phyloP scores from a whole-genome alignment of 225 moss, liverwort and hornwort genomes.

The Neckera pumila region DNA sequence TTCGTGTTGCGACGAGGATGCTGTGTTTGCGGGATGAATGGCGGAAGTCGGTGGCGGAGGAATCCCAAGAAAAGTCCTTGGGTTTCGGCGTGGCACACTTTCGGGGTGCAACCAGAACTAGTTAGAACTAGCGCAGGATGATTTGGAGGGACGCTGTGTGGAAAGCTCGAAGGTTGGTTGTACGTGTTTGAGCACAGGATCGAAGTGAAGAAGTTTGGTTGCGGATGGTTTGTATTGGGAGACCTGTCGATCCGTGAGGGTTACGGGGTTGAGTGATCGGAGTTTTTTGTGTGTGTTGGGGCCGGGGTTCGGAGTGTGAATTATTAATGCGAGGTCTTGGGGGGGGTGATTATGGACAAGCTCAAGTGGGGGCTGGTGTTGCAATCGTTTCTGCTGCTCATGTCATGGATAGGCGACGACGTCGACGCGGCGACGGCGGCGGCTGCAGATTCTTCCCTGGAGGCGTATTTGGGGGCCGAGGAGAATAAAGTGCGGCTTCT shows the following conservation, averaged over 20 bases:
- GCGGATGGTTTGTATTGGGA: not conserved
- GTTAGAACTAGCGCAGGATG: not conserved
- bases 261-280: not conserved
- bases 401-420: constrained; percentile 20
- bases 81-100: not conserved
- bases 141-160: no score
- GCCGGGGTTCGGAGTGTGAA: not conserved
- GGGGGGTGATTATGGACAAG: constrained; percentile 10
- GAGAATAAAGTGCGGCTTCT: constrained; percentile 38
- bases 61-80: not conserved
- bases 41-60: constrained; percentile 11
- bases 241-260: not conserved
- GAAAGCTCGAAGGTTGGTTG: not conserved
- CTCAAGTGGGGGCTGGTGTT: constrained; percentile 24
- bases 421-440: not conserved
- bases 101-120: not conserved
- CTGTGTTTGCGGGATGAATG: not conserved
- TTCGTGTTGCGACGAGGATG: not conserved
- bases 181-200: not conserved
- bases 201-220: not conserved
- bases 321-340: not conserved
- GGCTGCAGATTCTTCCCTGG: not conserved
- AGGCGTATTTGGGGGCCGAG: constrained; percentile 17
- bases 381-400: constrained; percentile 18
- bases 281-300: not conserved